Conservation (phyloP, 2,329 filamentous ascomycete genomes). For the Nemania sp. region DNA sequence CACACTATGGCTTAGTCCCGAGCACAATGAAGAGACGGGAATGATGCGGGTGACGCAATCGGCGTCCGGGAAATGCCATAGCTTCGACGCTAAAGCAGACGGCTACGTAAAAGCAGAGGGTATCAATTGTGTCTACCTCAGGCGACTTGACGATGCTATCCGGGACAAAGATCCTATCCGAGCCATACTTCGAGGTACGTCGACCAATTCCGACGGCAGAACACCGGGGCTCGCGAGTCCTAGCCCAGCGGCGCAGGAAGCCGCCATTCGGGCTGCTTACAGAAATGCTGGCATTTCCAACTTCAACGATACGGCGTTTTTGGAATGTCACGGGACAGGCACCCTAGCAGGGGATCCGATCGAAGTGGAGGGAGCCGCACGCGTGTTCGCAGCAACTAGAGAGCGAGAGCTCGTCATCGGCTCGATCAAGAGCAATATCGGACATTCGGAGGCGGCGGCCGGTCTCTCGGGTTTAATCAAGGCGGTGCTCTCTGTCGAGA, state of each 20-base stretch:
- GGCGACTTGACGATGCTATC: slow-evolving; percentile 13
- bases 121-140: slow-evolving; percentile 7
- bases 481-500: slow-evolving; percentile 37
- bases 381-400: slow-evolving; percentile 31
- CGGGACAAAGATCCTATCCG: slow-evolving; percentile 10
- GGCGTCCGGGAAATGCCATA: slow-evolving; percentile 3
- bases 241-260: slow-evolving; percentile 7
- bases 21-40: slow-evolving; percentile 11
- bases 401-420: slow-evolving; percentile 31
- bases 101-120: slow-evolving; percentile 17
- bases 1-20: slow-evolving; percentile 23
- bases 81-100: slow-evolving; percentile 20
- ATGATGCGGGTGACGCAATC: slow-evolving; percentile 11
- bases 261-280: slow-evolving; percentile 8
- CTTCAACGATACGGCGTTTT: background rate
- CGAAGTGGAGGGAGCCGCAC: slow-evolving; percentile 23
- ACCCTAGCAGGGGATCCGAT: slow-evolving; percentile 7
- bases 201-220: slow-evolving; percentile 7
- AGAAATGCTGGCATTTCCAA: slow-evolving; percentile 1
- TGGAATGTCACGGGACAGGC: slow-evolving; percentile 11
- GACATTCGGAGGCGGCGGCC: slow-evolving; percentile 40
- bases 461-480: slow-evolving; percentile 40
- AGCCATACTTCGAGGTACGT: slow-evolving; percentile 8
- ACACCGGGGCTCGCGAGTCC: slow-evolving; percentile 11
- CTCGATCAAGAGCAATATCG: slow-evolving; percentile 31